Evolutionary conservation across 805 yeast species (phyloP).

Genomic region (Spathaspora girioi): DNA sequence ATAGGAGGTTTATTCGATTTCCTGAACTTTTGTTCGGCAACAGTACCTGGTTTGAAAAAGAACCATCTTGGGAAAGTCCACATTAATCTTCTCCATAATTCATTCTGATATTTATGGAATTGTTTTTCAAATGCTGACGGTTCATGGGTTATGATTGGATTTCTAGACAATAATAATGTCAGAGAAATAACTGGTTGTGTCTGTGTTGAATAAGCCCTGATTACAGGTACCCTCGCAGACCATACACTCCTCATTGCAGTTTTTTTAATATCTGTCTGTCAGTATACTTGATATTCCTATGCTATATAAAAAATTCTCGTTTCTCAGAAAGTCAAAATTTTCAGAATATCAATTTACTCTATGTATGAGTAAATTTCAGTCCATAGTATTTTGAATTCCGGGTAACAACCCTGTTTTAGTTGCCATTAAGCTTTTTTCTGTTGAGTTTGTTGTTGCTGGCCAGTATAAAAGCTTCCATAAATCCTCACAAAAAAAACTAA

Average conservation of each 20-base stretch:
- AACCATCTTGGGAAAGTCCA: conserved; percentile 96
- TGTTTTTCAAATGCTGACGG: conserved; percentile 65
- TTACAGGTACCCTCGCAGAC: conserved; percentile 2
- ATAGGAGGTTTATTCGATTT: conserved; percentile 76
- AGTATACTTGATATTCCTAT: neutral
- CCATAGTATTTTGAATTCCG: neutral
- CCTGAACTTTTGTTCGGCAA: conserved; percentile 77
- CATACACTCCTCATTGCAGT: neutral
- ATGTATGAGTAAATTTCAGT: neutral
- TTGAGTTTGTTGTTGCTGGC: neutral
- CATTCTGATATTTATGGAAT: conserved; percentile 80
- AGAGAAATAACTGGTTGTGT: conserved; percentile 28
- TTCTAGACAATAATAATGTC: conserved; percentile 69
- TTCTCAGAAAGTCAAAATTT: neutral
- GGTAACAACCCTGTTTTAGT: too few species aligned
- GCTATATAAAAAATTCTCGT: neutral
- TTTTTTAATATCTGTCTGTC: neutral
- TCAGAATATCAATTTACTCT: neutral
- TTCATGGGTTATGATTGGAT: conserved; percentile 81
- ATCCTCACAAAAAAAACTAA: neutral
- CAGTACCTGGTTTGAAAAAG: conserved; percentile 85
- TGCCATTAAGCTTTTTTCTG: too few species aligned
- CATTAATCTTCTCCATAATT: conserved; percentile 85
- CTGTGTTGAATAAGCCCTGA: conserved; percentile 13
- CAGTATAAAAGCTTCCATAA: neutral